Conservation (phyloP, 495 filamentous ascomycete genomes). For the Aspergillus sclerotiicarbonarius region DNA sequence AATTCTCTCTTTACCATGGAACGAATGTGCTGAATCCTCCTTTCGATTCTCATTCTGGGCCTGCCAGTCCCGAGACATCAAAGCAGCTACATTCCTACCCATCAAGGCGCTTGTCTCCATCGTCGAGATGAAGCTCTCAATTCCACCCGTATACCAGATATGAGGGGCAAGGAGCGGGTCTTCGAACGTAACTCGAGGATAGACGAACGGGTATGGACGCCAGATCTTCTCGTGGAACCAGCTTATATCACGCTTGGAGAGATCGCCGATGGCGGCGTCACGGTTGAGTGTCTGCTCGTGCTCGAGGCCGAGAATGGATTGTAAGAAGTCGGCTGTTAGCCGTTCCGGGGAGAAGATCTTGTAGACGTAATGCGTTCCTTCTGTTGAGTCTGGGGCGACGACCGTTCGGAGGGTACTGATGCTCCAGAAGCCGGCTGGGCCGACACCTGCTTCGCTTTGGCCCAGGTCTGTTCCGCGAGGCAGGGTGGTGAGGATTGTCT, state of each 20-base stretch:
- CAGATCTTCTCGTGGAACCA: conserved; percentile 80
- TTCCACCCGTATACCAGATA: conserved; percentile 89
- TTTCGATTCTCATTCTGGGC: conserved; percentile 15
- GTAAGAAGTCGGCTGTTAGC: conserved; percentile 63
- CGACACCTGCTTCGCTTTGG: conserved; percentile 54
- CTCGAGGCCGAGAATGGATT: conserved; percentile 37
- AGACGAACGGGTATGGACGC: conserved; percentile 79
- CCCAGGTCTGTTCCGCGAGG: conserved; percentile 52
- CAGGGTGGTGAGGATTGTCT: conserved; percentile 79
- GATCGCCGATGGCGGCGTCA: conserved; percentile 34
- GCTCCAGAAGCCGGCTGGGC: conserved; percentile 78
- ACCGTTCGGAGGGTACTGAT: conserved; percentile 73
- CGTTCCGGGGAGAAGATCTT: conserved; percentile 87
- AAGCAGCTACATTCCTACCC: conserved; percentile 87
- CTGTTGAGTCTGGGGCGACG: conserved; percentile 32
- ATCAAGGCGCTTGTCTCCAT: conserved; percentile 98
- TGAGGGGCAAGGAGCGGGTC: conserved; percentile 61
- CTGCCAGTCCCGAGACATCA: conserved; percentile 67
- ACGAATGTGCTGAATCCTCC: conserved; percentile 7
- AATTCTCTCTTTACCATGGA: conserved; percentile 8
- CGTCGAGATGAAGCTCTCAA: conserved; percentile 92
- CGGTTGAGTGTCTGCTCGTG: conserved; percentile 14
- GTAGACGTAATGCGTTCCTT: conserved; percentile 73
- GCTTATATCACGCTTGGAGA: conserved; percentile 54
- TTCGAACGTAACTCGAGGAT: conserved; percentile 84